These are phyloP conservation scores for Sordariomycetes sp. DNA, from an alignment of 2,329 filamentous ascomycete species.

Conservation along the genomic window DNA sequence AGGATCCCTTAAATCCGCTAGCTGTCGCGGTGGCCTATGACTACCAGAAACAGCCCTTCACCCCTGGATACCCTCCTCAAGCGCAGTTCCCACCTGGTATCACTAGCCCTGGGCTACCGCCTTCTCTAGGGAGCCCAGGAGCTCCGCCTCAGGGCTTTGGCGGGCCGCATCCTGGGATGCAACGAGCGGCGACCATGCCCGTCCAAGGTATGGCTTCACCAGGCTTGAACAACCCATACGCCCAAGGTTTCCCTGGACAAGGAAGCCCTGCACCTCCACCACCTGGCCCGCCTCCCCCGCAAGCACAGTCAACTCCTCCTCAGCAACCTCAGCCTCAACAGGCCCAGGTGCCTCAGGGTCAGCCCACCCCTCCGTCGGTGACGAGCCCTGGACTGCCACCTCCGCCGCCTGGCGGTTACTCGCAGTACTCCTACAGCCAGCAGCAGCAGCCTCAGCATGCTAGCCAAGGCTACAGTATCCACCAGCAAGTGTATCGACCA, in stretches of 20 bases:
- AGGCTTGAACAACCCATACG: slow-evolving; percentile 27
- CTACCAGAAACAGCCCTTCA: slow-evolving; percentile 42
- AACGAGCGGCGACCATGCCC: slow-evolving; percentile 42
- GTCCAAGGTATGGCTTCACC: slow-evolving; percentile 28
- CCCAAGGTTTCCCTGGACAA: slow-evolving; percentile 27
- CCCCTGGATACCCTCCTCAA: slow-evolving; percentile 39
- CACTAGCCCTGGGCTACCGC: slow-evolving; percentile 26
- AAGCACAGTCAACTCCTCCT: slow-evolving; percentile 16
- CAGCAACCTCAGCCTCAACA: slow-evolving; percentile 6
- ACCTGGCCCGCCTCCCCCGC: slow-evolving; percentile 33
- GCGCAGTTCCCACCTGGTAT: slow-evolving; percentile 35
- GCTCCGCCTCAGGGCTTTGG: slow-evolving; percentile 33
- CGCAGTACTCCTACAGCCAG: slow-evolving; percentile 39
- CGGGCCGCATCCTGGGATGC: slow-evolving; percentile 32
- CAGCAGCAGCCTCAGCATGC: slow-evolving; percentile 15
- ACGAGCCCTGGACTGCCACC: slow-evolving; percentile 26
- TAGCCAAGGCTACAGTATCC: slow-evolving; percentile 44
- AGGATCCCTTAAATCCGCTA: slow-evolving; percentile 48
- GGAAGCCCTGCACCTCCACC: slow-evolving; percentile 34
- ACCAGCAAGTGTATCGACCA: slow-evolving; percentile 62
- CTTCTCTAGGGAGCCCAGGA: slow-evolving; percentile 19
- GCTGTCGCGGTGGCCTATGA: slow-evolving; percentile 49
- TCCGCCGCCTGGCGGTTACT: slow-evolving; percentile 44
- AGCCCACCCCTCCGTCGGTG: slow-evolving; percentile 15
- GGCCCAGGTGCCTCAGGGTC: slow-evolving; percentile 8